A percentile compares a stretch with the other conserved stretches of the same genome.
phyloP scores from a whole-genome alignment of 2,329 filamentous ascomycete genomes.

The Trichoderma cornu-damae region DNA sequence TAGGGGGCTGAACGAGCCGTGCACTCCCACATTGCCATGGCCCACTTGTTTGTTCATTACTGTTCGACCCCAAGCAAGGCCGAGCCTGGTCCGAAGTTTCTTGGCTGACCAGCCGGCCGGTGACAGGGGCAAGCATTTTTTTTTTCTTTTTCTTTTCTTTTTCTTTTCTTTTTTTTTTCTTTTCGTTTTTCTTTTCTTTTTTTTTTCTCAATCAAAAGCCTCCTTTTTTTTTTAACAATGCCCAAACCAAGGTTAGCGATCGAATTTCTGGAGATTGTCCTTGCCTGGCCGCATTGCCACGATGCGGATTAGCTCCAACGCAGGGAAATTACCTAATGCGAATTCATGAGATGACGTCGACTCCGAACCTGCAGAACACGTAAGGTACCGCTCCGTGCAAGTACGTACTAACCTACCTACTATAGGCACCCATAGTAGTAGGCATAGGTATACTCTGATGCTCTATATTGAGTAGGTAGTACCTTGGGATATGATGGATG shows the following conservation, averaged over 20 bases:
- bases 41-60: background rate
- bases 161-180: no score
- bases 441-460: no score
- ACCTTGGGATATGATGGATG: no score
- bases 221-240: background rate
- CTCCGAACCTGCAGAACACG: background rate
- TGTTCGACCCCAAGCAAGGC: background rate
- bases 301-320: background rate
- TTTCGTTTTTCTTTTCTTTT: no score
- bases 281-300: background rate
- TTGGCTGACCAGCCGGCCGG: background rate
- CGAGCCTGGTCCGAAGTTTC: background rate
- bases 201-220: background rate
- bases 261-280: slow-evolving; percentile 6
- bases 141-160: no score
- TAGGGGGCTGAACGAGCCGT: slow-evolving; percentile 10
- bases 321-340: slow-evolving; percentile 5
- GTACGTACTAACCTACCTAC: no score
- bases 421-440: no score
- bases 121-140: background rate
- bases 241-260: background rate
- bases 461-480: no score
- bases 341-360: background rate
- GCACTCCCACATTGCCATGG: slow-evolving; percentile 1
- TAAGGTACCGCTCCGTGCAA: no score